Percentiles rank a stretch among this genome's conserved stretches.
Conservation (phyloP, 1,139 yeast species). For the Debaryomycetaceae sp. region DNA sequence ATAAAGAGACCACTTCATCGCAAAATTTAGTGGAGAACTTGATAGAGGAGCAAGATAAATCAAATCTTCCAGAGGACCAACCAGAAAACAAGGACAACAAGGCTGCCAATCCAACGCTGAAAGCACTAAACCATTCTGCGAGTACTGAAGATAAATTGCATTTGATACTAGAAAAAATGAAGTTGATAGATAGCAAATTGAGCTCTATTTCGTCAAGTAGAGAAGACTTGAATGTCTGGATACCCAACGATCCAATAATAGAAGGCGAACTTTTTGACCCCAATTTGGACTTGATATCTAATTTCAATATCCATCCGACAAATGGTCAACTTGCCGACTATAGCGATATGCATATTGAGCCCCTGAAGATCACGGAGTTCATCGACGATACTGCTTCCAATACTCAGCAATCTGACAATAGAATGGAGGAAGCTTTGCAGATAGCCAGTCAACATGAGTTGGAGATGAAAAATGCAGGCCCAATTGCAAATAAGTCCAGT, state of each 20-base stretch:
- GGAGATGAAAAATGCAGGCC: not conserved
- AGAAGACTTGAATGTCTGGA: not conserved
- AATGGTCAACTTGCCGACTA: not conserved
- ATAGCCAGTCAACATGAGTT: not conserved
- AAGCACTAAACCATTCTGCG: not conserved
- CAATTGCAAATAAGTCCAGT: too few species aligned
- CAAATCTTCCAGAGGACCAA: not conserved
- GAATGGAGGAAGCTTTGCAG: not conserved
- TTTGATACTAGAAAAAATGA: conserved; percentile 16
- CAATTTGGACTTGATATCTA: not conserved
- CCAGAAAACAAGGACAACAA: conserved; percentile 1
- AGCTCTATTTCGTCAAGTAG: conserved; percentile 3
- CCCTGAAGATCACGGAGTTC: not conserved
- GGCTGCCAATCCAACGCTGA: conserved; percentile 6
- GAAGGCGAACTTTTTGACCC: not conserved
- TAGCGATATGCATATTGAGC: not conserved
- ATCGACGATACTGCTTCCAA: not conserved
- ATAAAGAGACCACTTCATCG: not conserved
- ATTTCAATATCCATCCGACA: not conserved
- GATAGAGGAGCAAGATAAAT: not conserved
- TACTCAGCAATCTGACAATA: not conserved
- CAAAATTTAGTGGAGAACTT: not conserved
- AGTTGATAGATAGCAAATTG: conserved; percentile 15
- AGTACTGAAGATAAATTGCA: conserved; percentile 8
- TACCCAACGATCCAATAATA: not conserved